A percentile compares a stretch with the other conserved stretches of the same genome.
Evolutionary conservation across 139 green algal species (phyloP).

Genomic region (Yamagishiella unicocca): DNA sequence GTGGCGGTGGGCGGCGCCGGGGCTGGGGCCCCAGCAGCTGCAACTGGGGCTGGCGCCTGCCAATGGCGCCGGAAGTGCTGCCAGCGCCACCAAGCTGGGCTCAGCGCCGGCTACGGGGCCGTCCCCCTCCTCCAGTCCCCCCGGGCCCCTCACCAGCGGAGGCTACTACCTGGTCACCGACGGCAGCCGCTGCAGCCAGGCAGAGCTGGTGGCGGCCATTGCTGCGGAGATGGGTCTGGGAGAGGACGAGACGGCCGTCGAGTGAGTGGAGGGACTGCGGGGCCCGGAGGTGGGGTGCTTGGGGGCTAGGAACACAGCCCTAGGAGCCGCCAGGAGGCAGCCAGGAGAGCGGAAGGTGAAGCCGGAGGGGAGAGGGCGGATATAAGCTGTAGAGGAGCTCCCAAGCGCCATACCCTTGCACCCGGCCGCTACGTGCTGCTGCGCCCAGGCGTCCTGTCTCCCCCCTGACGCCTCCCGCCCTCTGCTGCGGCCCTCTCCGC

Average conservation of each 20-base stretch:
- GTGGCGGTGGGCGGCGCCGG: neutral
- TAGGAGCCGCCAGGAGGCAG: too few relatives aligned
- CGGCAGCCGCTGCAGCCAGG: constrained; percentile 24
- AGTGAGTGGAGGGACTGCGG: neutral
- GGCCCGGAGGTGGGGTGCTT: neutral
- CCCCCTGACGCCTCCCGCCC: neutral
- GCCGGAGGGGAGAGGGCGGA: too few relatives aligned
- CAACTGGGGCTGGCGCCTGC: neutral
- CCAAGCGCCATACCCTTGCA: too few relatives aligned
- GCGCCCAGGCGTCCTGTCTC: neutral
- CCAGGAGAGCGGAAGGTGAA: too few relatives aligned
- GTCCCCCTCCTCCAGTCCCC: too few relatives aligned
- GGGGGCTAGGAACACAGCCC: too few relatives aligned
- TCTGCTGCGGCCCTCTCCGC: neutral
- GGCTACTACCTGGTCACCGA: constrained; percentile 41
- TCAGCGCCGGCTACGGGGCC: neutral
- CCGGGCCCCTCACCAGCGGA: neutral
- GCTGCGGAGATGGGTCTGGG: constrained; percentile 32
- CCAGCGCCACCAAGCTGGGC: neutral
- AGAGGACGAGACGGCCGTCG: neutral
- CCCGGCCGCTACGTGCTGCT: too few relatives aligned
- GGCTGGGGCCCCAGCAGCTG: neutral
- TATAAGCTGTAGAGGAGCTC: too few relatives aligned
- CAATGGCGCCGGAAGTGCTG: neutral
- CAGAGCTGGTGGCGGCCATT: constrained; percentile 48